Conservation (phyloP, 768 basidiomycete genomes). For the Mycena leptocephala region DNA sequence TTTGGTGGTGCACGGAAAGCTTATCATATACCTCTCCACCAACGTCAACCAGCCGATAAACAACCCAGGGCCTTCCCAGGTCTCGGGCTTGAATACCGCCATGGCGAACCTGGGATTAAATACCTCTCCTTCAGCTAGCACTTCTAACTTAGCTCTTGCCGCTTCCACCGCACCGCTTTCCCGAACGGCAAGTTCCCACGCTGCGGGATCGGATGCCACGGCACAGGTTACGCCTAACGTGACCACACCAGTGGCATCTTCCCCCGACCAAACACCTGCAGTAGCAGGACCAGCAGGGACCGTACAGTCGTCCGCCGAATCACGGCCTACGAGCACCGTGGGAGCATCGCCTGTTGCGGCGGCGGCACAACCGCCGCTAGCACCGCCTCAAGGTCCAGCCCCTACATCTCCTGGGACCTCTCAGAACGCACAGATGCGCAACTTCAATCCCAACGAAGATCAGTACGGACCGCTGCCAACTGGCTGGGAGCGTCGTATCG, state of each 20-base stretch:
- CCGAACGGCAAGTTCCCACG: conserved; percentile 79
- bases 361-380: conserved; percentile 41
- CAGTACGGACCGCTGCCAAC: conserved; percentile 92
- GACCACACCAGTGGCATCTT: conserved; percentile 36
- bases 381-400: conserved; percentile 29
- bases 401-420: conserved; percentile 60
- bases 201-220: conserved; percentile 64
- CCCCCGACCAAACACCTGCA: conserved; percentile 41
- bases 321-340: conserved; percentile 34
- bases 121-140: conserved; percentile 73
- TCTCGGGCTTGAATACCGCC: conserved; percentile 71
- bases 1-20: conserved; percentile 96
- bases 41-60: conserved; percentile 89
- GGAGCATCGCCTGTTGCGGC: conserved; percentile 37
- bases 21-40: conserved; percentile 96
- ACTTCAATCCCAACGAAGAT: conserved; percentile 96
- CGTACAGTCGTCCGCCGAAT: conserved; percentile 31
- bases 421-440: conserved; percentile 74
- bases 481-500: conserved; percentile 98
- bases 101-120: conserved; percentile 76
- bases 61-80: conserved; percentile 87
- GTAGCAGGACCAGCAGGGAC: conserved; percentile 42
- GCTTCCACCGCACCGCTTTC: conserved; percentile 66
- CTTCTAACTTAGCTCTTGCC: conserved; percentile 64
- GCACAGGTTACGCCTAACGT: conserved; percentile 46